Conservation (phyloP, 2,329 filamentous ascomycete species). For the Pseudodiploospora longispora region DNA sequence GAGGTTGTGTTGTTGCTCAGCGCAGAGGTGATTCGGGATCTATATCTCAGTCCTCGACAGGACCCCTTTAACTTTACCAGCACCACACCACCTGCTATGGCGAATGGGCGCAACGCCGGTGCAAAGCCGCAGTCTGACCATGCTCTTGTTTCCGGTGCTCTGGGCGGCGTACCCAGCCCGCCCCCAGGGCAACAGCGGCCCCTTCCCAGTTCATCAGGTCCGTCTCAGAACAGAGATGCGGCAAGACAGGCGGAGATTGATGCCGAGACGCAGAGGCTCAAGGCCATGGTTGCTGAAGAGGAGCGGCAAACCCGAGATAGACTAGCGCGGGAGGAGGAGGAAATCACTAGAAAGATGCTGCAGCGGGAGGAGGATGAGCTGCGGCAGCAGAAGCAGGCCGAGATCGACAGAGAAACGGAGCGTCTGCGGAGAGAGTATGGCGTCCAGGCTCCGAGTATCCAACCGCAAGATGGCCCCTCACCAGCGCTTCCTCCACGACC, state of each 20-base stretch:
- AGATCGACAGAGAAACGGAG: constrained; percentile 74
- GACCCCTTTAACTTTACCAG: constrained; percentile 72
- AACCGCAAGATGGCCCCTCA: constrained; percentile 15
- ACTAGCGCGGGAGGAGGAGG: constrained; percentile 48
- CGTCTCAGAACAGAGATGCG: constrained; percentile 13
- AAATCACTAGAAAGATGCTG: constrained; percentile 55
- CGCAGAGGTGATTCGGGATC: constrained; percentile 56
- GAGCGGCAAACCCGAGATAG: constrained; percentile 48
- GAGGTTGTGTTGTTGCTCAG: constrained; percentile 69
- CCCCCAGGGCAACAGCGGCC: constrained; percentile 10
- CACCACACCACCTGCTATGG: constrained; percentile 14
- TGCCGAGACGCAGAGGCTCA: constrained; percentile 68
- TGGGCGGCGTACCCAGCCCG: constrained; percentile 20
- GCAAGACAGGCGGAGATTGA: constrained; percentile 45
- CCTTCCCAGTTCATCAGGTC: constrained; percentile 1
- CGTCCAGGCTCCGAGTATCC: constrained; percentile 37
- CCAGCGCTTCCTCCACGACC: constrained; percentile 27
- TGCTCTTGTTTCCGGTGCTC: constrained; percentile 28
- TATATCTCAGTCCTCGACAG: constrained; percentile 55
- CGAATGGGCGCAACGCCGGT: constrained; percentile 21
- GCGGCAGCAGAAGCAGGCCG: constrained; percentile 41
- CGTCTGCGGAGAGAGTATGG: constrained; percentile 64
- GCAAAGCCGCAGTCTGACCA: constrained; percentile 28
- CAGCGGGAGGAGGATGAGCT: constrained; percentile 58
- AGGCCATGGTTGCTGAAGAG: constrained; percentile 41